phyloP scores from a whole-genome alignment of 352 stramenopile species.

The Pythium utonaiense region DNA sequence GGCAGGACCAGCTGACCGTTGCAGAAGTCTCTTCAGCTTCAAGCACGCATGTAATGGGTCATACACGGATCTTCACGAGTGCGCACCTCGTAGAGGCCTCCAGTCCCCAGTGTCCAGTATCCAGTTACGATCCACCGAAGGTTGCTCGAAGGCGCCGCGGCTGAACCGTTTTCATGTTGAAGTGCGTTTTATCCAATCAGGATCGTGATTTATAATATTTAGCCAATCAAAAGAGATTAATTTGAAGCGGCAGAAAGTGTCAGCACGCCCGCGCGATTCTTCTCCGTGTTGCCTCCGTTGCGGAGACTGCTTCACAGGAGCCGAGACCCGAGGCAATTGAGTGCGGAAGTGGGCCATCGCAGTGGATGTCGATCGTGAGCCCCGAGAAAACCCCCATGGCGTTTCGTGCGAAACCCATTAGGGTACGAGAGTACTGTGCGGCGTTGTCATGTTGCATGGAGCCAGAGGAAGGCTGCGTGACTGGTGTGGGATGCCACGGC shows the following conservation, averaged over 20 bases:
- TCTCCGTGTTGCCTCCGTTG: neutral
- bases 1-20: neutral
- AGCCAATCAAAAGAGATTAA: constrained; percentile 6
- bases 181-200: neutral
- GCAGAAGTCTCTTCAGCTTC: neutral
- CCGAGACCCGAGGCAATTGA: no score
- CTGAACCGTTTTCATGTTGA: neutral
- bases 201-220: neutral
- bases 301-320: no score
- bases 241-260: neutral
- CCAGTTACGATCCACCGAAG: neutral
- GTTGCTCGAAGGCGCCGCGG: neutral
- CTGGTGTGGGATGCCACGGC: neutral
- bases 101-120: neutral
- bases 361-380: no score
- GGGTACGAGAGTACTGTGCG: neutral
- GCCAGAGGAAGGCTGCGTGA: no score
- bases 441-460: no score
- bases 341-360: no score
- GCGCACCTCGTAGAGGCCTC: neutral
- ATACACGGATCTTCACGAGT: neutral
- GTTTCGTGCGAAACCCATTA: no score
- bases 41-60: neutral
- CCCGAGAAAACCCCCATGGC: no score
- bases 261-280: neutral